Percentiles rank a stretch among this genome's conserved stretches.
phyloP scores from a whole-genome alignment of 164 flowering plant species.

The Dillenia suffruticosa region DNA sequence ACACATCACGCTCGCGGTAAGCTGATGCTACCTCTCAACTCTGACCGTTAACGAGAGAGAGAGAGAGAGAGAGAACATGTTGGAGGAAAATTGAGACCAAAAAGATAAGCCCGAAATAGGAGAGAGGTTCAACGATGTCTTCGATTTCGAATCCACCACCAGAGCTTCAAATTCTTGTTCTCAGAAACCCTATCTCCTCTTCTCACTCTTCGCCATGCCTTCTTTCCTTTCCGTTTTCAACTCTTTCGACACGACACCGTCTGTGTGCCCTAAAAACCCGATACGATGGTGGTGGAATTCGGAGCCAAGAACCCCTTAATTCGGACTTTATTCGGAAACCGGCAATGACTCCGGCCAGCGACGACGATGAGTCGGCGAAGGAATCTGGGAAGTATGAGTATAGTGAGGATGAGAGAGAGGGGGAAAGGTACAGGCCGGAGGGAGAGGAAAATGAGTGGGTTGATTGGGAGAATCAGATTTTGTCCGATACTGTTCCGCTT shows the following conservation, averaged over 20 bases:
- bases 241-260: conserved; percentile 10
- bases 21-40: too few relatives aligned
- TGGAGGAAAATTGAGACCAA: too few relatives aligned
- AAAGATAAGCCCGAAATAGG: too few relatives aligned
- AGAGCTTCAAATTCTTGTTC: not conserved
- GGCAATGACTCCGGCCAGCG: conserved; percentile 16
- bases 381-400: conserved; percentile 14
- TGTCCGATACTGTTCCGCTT: conserved; percentile 91
- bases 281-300: conserved; percentile 16
- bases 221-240: conserved; percentile 14
- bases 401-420: conserved; percentile 14
- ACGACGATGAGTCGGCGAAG: conserved; percentile 6
- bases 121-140: conserved; percentile 20
- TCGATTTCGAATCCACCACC: conserved; percentile 17
- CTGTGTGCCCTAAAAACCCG: conserved; percentile 29
- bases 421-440: conserved; percentile 4
- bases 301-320: conserved; percentile 25
- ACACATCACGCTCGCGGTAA: too few relatives aligned
- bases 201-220: not conserved
- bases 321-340: conserved; percentile 56
- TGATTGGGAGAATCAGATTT: conserved; percentile 89
- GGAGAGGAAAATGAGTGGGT: conserved; percentile 34
- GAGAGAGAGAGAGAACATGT: too few relatives aligned
- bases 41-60: too few relatives aligned
- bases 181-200: conserved; percentile 9